A percentile compares a stretch with the other conserved stretches of the same genome.
These are phyloP conservation scores for Phytophthora parvispora DNA, from an alignment of 352 stramenopile species.

Conservation along the genomic window DNA sequence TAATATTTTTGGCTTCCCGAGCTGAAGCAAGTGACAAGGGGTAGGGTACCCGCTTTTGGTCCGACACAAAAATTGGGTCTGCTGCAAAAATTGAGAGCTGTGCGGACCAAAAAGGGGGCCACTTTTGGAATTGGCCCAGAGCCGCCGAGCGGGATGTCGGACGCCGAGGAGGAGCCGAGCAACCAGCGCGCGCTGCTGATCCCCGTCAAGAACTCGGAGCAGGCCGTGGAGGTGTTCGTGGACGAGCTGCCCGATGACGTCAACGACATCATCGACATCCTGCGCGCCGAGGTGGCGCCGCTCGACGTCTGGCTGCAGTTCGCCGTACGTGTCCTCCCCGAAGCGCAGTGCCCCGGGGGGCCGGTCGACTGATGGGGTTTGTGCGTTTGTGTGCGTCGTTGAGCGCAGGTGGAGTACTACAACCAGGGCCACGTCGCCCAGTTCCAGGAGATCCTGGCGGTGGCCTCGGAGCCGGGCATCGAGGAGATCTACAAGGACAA, in stretches of 20 bases:
- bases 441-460: constrained; percentile 89
- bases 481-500: constrained; percentile 93
- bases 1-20: too few relatives aligned
- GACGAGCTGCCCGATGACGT: constrained; percentile 92
- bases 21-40: constrained; percentile 1
- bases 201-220: constrained; percentile 92
- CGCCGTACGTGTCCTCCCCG: constrained; percentile 57
- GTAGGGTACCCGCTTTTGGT: neutral
- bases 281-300: constrained; percentile 91
- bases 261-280: constrained; percentile 94
- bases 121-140: constrained; percentile 29
- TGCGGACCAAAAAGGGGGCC: constrained; percentile 1
- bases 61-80: neutral
- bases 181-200: constrained; percentile 87
- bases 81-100: too few relatives aligned
- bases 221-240: constrained; percentile 92
- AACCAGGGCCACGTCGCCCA: constrained; percentile 83
- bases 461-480: constrained; percentile 84
- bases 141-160: constrained; percentile 29
- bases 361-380: neutral
- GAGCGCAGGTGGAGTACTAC: constrained; percentile 88
- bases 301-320: constrained; percentile 94
- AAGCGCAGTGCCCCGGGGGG: neutral
- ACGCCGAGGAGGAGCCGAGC: constrained; percentile 43
- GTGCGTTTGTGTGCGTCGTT: too few relatives aligned